Base-by-base conservation (phyloP, 2,329 filamentous ascomycete species). In the Phaeosphaeria sp. region DNA sequence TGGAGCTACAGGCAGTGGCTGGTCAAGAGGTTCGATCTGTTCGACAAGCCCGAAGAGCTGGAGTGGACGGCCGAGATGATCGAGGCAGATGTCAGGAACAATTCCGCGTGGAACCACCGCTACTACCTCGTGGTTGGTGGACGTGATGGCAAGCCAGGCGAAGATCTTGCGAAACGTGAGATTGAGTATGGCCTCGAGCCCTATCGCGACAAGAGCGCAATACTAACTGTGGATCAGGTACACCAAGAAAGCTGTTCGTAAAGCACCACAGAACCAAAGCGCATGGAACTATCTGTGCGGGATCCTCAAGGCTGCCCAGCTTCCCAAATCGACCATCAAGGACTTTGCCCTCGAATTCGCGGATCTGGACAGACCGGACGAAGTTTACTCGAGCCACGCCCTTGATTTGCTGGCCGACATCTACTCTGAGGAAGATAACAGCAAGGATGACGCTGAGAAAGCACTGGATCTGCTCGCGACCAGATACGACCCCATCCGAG, bases 91-190 rank as follows among this genome's bases (percentile, higher is more conserved):
- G 88, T 98, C 58, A 86, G 93, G 71, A 99, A 99, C 81, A 99
- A 99, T 78, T 95, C 91, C 45, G 95, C 94, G 17, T 99, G 95
- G 95, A 96, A 94, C 65, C 94, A 99, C 81, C 89, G 95, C 51
- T 98, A 95, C 83, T 97, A 94, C 76, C 76, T 98, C n/a, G 87
- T 94, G 18, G 96, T 97, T 85, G 86, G 74, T 81, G 84, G 82
- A 11, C 74, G 75, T 33, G 69, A 77, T 22, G 79, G 78, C 25
- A 75, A 62, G 63, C 77, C 57, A 71, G 80, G 64, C 63, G 79
- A 83, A 24, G 83, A 84, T 1, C 77, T 92, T 7, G 79, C 95
- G 45, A 86, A 93, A 61, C 82, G 90, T 33, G 95, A 99, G 80
- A 77, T 96, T 40, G 80, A 82, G 60, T 96, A 89, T 24, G 77